Evolutionary conservation across 306 rosid genomes (phyloP).

Genomic region (Senna siamea): DNA sequence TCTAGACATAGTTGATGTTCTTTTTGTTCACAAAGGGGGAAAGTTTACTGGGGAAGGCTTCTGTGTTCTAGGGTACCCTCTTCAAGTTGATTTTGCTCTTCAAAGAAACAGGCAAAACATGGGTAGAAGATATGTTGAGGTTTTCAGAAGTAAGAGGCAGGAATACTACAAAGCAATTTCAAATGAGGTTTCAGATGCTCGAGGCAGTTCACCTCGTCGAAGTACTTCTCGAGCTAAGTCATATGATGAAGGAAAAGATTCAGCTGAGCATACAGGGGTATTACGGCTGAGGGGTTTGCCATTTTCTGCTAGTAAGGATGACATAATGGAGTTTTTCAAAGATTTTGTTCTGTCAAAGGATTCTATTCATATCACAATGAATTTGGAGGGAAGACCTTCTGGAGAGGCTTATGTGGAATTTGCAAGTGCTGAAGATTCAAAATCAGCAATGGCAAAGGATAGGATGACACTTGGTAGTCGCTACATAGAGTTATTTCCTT

Average conservation of each 20-base stretch:
- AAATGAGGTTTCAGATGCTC: conserved; percentile 70
- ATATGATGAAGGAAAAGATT: conserved; percentile 80
- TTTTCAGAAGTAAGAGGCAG: conserved; percentile 93
- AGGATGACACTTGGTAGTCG: conserved; percentile 97
- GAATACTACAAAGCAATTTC: conserved; percentile 95
- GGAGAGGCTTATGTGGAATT: conserved; percentile 98
- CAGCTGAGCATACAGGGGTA: conserved; percentile 88
- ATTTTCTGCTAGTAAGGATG: conserved; percentile 87
- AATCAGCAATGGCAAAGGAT: conserved; percentile 88
- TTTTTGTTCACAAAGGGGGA: conserved; percentile 78
- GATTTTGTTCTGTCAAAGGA: conserved; percentile 68
- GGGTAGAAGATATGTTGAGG: conserved; percentile 92
- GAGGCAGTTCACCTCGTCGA: conserved; percentile 79
- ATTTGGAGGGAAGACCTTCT: conserved; percentile 92
- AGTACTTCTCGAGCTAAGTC: conserved; percentile 66
- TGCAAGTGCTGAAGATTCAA: conserved; percentile 71
- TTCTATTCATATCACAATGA: conserved; percentile 63
- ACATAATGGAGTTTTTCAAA: conserved; percentile 76
- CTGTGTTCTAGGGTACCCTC: conserved; percentile 91
- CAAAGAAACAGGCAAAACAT: conserved; percentile 87
- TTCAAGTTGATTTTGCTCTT: conserved; percentile 94
- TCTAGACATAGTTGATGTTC: conserved; percentile 87
- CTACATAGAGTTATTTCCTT: conserved; percentile 84
- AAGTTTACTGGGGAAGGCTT: conserved; percentile 91
- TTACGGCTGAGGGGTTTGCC: conserved; percentile 88